phyloP scores from a whole-genome alignment of 2,329 filamentous ascomycete genomes.

The Didymella segeticola region DNA sequence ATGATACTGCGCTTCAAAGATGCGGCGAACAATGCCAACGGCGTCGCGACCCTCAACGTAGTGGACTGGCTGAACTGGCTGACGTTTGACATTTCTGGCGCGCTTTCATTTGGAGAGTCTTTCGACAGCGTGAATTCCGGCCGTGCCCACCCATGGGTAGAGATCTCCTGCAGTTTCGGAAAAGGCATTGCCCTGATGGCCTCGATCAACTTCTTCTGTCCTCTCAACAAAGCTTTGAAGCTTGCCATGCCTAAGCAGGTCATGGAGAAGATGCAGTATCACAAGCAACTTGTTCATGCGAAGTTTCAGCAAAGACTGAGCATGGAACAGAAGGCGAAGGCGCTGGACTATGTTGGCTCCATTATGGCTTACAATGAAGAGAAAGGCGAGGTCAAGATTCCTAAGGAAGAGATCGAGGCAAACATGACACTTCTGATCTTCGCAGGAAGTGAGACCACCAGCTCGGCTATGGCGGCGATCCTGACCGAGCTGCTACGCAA shows the following conservation, averaged over 20 bases:
- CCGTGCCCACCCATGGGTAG: constrained; percentile 40
- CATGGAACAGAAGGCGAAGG: constrained; percentile 10
- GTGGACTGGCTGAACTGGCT: constrained; percentile 20
- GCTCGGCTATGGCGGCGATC: constrained; percentile 46
- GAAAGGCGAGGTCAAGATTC: constrained; percentile 25
- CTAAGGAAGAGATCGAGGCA: constrained; percentile 43
- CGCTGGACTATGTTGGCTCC: constrained; percentile 33
- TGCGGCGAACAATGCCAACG: neutral
- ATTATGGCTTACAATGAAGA: constrained; percentile 34
- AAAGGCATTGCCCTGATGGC: constrained; percentile 40
- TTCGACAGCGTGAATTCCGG: constrained; percentile 49
- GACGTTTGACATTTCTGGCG: constrained; percentile 45
- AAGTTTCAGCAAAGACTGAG: constrained; percentile 17
- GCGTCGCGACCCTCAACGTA: neutral
- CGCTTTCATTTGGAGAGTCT: constrained; percentile 60
- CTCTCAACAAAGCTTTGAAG: constrained; percentile 27
- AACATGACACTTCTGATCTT: constrained; percentile 45
- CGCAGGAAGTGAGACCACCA: constrained; percentile 55
- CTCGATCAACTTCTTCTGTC: constrained; percentile 47
- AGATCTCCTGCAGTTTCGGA: constrained; percentile 31
- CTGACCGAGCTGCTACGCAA: constrained; percentile 41
- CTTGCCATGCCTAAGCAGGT: constrained; percentile 32
- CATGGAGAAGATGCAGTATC: constrained; percentile 35
- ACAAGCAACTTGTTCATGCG: constrained; percentile 21
- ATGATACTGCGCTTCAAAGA: constrained; percentile 29